Evolutionary conservation across 805 yeast genomes (phyloP), one percentile per base, ranked within the genome.

Genomic region (Blastobotrys muscicola): DNA sequence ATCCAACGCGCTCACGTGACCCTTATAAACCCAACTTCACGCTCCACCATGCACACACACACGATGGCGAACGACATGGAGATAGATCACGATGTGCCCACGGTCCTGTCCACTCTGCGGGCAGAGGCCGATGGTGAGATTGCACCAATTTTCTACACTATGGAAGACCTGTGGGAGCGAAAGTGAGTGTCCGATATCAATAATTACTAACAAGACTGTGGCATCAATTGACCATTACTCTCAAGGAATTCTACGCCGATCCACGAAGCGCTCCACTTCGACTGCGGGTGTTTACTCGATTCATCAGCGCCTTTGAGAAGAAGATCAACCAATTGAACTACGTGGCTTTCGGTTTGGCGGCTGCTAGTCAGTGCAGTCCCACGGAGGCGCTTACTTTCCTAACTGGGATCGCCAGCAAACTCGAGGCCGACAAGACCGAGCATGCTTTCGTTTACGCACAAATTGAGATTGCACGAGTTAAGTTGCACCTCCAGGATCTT

Each of bases 121-220:
- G 70, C 71, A 54, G 82, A 80, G 56, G 70, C 79, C 3, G 85
- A 82, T 46, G 67, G 75, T 2, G 85, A 80, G 33, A 68, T 87
- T 42, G 68, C 77, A 8, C 74, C 78, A 26, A 61, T 71, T 6
- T 73, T 82, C 54, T 80, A 76, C 57, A 74, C 76, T 42, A 74
- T 90, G 59, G 97, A 89, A 58, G 95, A 86, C 55, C 69, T 71
- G 45, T 83, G 85, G 65, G 95, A 87, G 58, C 72, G 95, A 53
- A 87, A 86, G 62, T 20, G 26, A 20, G 26, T 20, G 4, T 20
- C 47, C 30, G 59, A 45, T 15, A 8, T 12, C 16, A 59, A 61
- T 62, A 4, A 20, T 20, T 20, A 20, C 26, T 20, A 20, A 20
- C 6, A 4, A 20, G 26, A 20, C 73, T 90, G 60, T 92, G 97